Evolutionary conservation across 106 monocot species (phyloP), one percentile per base, ranked within the genome.

Genomic region (Acorus gramineus): DNA sequence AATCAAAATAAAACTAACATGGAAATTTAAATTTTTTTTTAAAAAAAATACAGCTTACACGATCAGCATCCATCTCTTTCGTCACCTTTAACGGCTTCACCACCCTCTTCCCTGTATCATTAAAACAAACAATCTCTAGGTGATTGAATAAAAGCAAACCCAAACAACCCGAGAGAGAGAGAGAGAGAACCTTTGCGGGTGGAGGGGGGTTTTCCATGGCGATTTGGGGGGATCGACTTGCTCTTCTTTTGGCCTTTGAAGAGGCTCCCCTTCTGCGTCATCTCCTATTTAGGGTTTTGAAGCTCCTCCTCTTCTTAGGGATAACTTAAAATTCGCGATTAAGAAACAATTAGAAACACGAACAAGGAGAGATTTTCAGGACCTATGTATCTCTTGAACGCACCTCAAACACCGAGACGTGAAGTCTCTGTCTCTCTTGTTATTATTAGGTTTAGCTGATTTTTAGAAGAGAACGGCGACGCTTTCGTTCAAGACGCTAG

Each of bases 241-340:
- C 44, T 73, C 79, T 86, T 87, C 64, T 80, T 62, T 68, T 74
- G 63, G 11, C 87, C 87, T 72, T 87, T 87, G 71, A 83, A 87
- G 11, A 83, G 56, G 54, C 66, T 66, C 57, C 80, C 80, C 71
- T 87, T 87, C 60, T 87, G 87, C 77, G 83, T 83, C 87, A 86
- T 86, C 50, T 50, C 59, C 13, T 28, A 0, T 28, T 28, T 28
- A 28, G 28, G 28, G 28, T 28, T 28, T 28, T 28, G 28, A 28
- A 28, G 28, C 28, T 28, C 28, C 28, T 28, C 28, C 28, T 28
- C 28, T 28, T 28, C 28, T 28, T 28, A 1, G 28, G 28, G 28
- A 28, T 28, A 28, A 1, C 28, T 28, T 28, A 28, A 28, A 28
- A 28, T 28, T 28, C 28, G 28, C 28, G 28, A 28, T 28, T 28